Conservation (phyloP, 192 early-diverging fungal species). For the Coemansia sp. region DNA sequence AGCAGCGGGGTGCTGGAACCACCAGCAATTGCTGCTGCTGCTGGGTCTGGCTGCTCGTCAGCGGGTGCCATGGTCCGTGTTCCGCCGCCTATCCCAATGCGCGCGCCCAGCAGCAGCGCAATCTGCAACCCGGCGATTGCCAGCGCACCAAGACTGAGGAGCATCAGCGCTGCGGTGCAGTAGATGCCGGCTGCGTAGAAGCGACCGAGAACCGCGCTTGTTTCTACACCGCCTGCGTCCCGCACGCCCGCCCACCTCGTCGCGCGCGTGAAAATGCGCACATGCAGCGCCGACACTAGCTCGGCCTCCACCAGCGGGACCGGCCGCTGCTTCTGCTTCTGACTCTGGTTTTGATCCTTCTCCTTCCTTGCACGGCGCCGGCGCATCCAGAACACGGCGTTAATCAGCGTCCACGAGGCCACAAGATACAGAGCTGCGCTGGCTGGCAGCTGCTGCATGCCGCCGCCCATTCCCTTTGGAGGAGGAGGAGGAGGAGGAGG, state of each 20-base stretch:
- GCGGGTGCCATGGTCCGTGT: too few species aligned
- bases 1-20: background rate
- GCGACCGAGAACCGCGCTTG: background rate
- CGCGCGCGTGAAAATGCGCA: slow-evolving; percentile 20
- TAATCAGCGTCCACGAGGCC: slow-evolving; percentile 17
- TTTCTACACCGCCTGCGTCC: background rate
- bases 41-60: background rate
- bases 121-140: slow-evolving; percentile 27
- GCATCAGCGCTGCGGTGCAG: slow-evolving; percentile 20
- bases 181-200: slow-evolving; percentile 21
- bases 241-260: slow-evolving; percentile 8
- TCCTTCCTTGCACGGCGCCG: background rate
- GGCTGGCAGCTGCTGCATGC: slow-evolving; percentile 2
- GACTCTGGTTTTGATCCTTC: background rate
- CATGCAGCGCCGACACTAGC: slow-evolving; percentile 41
- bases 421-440: slow-evolving; percentile 13
- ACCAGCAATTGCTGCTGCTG: background rate
- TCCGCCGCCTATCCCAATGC: too few species aligned
- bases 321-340: background rate
- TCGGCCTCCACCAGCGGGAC: slow-evolving; percentile 1
- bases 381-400: slow-evolving; percentile 8
- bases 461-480: background rate
- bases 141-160: slow-evolving; percentile 16
- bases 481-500: too few species aligned
- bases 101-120: background rate